These are phyloP conservation scores for Rhododendron molle DNA, from an alignment of 148 eudicot species.

Conservation along the genomic window DNA sequence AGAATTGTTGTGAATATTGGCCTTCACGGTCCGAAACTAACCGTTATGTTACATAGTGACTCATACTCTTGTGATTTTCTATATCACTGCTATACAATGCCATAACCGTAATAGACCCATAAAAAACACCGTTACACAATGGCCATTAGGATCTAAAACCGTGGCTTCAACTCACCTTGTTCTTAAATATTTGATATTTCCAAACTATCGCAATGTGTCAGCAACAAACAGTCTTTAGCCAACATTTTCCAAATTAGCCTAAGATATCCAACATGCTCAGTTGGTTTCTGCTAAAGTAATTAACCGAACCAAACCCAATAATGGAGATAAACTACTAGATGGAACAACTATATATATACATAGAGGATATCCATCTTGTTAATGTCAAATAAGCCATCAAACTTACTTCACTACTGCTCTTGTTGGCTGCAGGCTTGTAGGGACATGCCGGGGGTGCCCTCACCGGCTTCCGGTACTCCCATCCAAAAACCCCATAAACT, in stretches of 20 bases:
- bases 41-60: not conserved
- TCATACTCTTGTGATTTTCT: not conserved
- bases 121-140: too few relatives aligned
- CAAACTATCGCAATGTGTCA: not conserved
- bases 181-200: not conserved
- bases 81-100: not conserved
- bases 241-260: not conserved
- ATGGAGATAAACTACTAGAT: not conserved
- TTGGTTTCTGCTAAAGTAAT: not conserved
- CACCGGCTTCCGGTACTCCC: conserved; percentile 80
- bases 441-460: conserved; percentile 82
- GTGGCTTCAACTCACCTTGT: not conserved
- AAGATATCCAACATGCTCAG: not conserved
- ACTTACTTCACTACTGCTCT: conserved; percentile 37
- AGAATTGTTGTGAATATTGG: not conserved
- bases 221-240: not conserved
- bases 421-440: conserved; percentile 51
- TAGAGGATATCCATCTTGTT: not conserved
- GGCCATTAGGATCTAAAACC: not conserved
- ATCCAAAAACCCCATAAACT: conserved; percentile 62
- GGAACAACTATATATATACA: not conserved
- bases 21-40: not conserved
- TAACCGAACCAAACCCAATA: not conserved
- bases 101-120: not conserved
- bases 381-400: not conserved